A percentile compares a stretch with the other conserved stretches of the same genome.
Evolutionary conservation across 2,329 filamentous ascomycete species (phyloP).

Genomic region (Clonostachys byssicola): DNA sequence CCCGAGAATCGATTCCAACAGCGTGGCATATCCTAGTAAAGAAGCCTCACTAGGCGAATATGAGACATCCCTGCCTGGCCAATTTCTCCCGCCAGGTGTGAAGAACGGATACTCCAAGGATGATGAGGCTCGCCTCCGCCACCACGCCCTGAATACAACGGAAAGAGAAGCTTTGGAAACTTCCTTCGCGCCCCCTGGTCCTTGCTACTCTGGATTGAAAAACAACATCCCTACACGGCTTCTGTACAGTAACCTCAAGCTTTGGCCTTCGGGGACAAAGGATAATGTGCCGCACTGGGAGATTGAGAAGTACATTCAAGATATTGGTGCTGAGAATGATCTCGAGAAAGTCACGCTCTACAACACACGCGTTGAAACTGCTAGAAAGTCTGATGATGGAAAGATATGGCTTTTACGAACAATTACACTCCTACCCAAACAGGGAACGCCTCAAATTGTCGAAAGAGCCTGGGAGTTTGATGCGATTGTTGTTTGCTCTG

Average conservation of each 20-base stretch:
- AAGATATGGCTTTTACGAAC: conserved; percentile 47
- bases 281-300: conserved; percentile 54
- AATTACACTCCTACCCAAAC: conserved; percentile 28
- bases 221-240: conserved; percentile 70
- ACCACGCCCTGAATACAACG: conserved; percentile 3
- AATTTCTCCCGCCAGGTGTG: not conserved
- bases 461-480: conserved; percentile 41
- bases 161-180: not conserved
- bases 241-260: conserved; percentile 33
- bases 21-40: conserved; percentile 23
- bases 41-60: conserved; percentile 19
- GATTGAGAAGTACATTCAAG: conserved; percentile 57
- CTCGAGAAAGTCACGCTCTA: conserved; percentile 47
- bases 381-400: conserved; percentile 34
- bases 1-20: conserved; percentile 13
- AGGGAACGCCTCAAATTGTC: conserved; percentile 11
- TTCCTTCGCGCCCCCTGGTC: conserved; percentile 17
- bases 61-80: conserved; percentile 4
- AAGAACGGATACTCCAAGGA: not conserved
- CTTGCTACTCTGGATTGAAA: conserved; percentile 57
- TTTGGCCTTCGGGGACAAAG: conserved; percentile 56
- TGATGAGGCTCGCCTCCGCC: too few species aligned
- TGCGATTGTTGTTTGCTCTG: conserved; percentile 60
- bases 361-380: conserved; percentile 53
- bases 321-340: conserved; percentile 44